Evolutionary conservation across 192 early-diverging fungal species (phyloP).

Genomic region (Neocallimastix lanati): DNA sequence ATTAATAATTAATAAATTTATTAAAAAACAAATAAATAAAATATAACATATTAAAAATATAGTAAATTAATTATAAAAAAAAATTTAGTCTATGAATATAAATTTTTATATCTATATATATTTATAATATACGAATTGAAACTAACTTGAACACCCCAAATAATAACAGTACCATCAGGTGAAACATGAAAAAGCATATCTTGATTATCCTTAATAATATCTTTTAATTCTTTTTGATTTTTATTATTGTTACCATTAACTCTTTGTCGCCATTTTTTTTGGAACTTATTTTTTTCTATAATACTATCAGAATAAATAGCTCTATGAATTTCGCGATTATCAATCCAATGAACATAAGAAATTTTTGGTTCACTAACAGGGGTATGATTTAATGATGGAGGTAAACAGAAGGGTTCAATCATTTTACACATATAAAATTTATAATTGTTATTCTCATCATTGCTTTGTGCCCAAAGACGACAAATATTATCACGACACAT

Average conservation of each 20-base stretch:
- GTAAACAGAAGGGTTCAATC: constrained; percentile 44
- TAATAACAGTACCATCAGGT: constrained; percentile 44
- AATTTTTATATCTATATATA: too few species aligned
- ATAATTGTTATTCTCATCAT: constrained; percentile 17
- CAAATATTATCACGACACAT: constrained; percentile 45
- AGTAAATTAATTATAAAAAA: too few species aligned
- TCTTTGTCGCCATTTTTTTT: neutral
- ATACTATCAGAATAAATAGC: constrained; percentile 9
- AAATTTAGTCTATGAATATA: too few species aligned
- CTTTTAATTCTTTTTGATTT: constrained; percentile 26
- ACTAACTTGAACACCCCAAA: constrained; percentile 63
- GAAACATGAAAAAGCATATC: constrained; percentile 59
- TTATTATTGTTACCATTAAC: constrained; percentile 10
- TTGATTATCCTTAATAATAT: constrained; percentile 47
- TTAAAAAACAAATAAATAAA: too few species aligned
- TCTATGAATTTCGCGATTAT: constrained; percentile 24
- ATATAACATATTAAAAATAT: too few species aligned
- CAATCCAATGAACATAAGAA: constrained; percentile 38
- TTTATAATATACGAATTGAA: too few species aligned
- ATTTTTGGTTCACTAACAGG: constrained; percentile 9
- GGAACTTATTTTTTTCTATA: constrained; percentile 1
- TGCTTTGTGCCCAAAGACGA: constrained; percentile 47
- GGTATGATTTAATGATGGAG: constrained; percentile 13
- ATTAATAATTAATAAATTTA: too few species aligned
- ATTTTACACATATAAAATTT: constrained; percentile 45